Conservation (phyloP, 768 basidiomycete species). For the Kwoniella newhampshirensis region DNA sequence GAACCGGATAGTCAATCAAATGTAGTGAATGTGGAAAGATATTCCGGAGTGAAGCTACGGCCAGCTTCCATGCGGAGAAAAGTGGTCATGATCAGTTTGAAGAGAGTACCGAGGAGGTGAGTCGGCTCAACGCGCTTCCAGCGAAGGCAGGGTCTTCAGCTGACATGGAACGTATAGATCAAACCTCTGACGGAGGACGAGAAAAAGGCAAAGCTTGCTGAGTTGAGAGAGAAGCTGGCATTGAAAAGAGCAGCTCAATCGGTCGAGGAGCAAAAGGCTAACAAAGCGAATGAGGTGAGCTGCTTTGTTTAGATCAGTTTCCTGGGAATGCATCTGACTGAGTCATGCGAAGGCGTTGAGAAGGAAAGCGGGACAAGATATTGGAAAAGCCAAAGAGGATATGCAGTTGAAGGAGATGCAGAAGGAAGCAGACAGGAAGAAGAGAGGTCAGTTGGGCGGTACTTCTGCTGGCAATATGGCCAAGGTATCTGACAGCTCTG, state of each 20-base stretch:
- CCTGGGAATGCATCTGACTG: constrained; percentile 50
- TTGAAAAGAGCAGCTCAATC: constrained; percentile 75
- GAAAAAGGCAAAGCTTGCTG: constrained; percentile 74
- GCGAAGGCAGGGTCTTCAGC: too few relatives aligned
- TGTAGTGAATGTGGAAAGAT: constrained; percentile 70
- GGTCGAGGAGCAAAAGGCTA: constrained; percentile 70
- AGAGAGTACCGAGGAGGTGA: constrained; percentile 88
- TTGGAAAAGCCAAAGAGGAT: constrained; percentile 72
- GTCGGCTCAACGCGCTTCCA: constrained; percentile 18
- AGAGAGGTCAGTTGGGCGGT: constrained; percentile 61
- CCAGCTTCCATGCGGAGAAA: constrained; percentile 91
- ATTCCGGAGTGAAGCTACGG: constrained; percentile 81
- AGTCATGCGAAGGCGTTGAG: constrained; percentile 70
- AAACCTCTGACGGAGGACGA: constrained; percentile 95
- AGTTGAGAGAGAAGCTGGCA: constrained; percentile 74
- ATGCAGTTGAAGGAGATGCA: constrained; percentile 60
- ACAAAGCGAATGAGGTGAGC: constrained; percentile 52
- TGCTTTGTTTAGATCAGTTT: neutral
- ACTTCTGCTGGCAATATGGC: neutral
- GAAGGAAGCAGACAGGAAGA: constrained; percentile 72
- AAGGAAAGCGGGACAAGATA: constrained; percentile 78
- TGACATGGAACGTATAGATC: constrained; percentile 59
- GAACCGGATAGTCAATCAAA: constrained; percentile 36
- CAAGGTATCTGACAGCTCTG: neutral
- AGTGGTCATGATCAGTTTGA: constrained; percentile 94